Evolutionary conservation across 2,329 filamentous ascomycete species (phyloP), one percentile per base, ranked within the genome.

Genomic region (Sphaerulina populicola): DNA sequence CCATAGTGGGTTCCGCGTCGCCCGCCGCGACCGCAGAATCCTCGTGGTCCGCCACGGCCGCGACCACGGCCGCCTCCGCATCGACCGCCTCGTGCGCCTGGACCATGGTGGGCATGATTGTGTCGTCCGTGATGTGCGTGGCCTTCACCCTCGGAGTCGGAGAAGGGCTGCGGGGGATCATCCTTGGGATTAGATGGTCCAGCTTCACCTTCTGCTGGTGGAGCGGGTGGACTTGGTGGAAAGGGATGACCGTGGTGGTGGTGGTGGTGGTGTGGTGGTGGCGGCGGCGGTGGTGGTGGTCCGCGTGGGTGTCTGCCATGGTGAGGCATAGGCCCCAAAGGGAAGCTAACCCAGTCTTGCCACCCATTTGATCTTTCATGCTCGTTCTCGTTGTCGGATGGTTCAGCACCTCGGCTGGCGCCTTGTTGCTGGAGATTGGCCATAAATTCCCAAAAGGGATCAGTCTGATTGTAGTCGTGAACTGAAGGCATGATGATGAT

Each of bases 401-500:
- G 14, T 23, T 58, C 54, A 18, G 61, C 58, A 48, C 62, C 62
- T 44, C 61, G 64, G 46, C 68, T 64, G 55, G 64, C 63, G 48
- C 68, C 71, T 63, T 71, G 66, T 48, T 72, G 67, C 57, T 79
- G 76, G 10, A 80, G 68, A 54, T 66, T 69, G 47, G 74, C 70
- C 47, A 79, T 59, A 53, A 75, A 77, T 63, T 80, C 76, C 77
- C 77, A 79, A 62, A 80, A 77, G 46, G 76, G 74, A 59, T 72
- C 70, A 4, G 71, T 71, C 49, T 73, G 69, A 52, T 78, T 77
- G 68, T 77, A 72, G 62, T 77, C 74, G 52, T 72, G 70, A 53
- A 78, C 67, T 57, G 74, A 74, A 62, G 77, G 72, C 76, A 79
- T 79, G 51, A 63, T 72, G 58, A 44, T 57, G 55, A 44, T 58